Evolutionary conservation across 257 asterid species (phyloP), one percentile per base, ranked within the genome.

Genomic region (Solanum gandarillasii): DNA sequence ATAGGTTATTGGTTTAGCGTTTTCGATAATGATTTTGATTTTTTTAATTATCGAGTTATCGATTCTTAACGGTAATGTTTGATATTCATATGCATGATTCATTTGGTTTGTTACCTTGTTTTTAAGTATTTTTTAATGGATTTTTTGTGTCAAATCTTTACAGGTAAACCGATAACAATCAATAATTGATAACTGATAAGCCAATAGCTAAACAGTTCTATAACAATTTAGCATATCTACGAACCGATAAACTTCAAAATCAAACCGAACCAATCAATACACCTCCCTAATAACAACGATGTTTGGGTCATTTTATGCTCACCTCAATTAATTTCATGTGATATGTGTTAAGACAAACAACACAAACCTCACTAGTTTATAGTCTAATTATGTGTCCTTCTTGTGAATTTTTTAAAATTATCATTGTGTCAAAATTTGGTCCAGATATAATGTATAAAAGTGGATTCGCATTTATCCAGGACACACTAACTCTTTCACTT

Each of bases 41-140:
- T 52, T 52, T 52, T 18, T 1, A 16, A 52, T 52, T 52, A 52
- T 52, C 0, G 2, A 0, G 0, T 55, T 55, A 55, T 55, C 0
- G 11, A 18, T 55, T 55, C 2, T 52, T 7, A 55, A 18, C 0
- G 5, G 1, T 7, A 55, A 55, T 55, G 10, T 55, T 55, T 55
- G n/a, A 55, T 55, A 55, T 55, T 55, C 2, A 18, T 55, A 55
- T 55, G n/a, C 10, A 55, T 18, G n/a, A 55, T 6, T 55, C 5
- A 55, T 18, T 55, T 55, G 65, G 0, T 55, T 55, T 55, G 2
- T 55, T 2, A 18, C 65, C 65, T 55, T 55, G 1, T 55, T 55
- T 55, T 3, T 18, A 55, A 55, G n/a, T 55, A 55, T 2, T 55
- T 55, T 55, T 55, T 55, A 55, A 55, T 55, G n/a, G 9, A 0